phyloP scores from a whole-genome alignment of 2,329 filamentous ascomycete genomes.

The Elsinoe necatrix region DNA sequence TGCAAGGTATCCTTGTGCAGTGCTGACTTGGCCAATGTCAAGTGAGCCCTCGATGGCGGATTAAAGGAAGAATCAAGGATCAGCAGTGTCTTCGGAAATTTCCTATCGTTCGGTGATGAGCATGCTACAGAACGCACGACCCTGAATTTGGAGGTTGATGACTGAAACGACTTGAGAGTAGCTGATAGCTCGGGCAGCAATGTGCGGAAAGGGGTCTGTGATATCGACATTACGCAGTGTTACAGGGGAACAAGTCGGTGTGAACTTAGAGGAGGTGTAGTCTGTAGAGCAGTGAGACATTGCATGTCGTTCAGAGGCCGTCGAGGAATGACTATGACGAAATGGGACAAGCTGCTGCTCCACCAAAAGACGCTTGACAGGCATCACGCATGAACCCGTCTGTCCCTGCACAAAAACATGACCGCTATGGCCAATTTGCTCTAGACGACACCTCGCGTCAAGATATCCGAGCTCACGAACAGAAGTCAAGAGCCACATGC shows the following conservation, averaged over 20 bases:
- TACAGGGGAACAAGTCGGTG: conserved; percentile 7
- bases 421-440: neutral
- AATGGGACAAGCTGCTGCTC: neutral
- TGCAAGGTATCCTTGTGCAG: conserved; percentile 33
- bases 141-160: conserved; percentile 31
- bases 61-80: conserved; percentile 61
- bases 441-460: neutral
- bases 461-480: neutral
- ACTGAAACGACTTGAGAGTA: conserved; percentile 37
- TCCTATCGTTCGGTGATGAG: conserved; percentile 14
- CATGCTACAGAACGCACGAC: conserved; percentile 29
- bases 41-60: conserved; percentile 53
- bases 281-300: conserved; percentile 16
- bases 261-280: conserved; percentile 10
- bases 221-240: neutral
- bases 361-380: neutral
- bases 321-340: conserved; percentile 12
- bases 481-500: neutral
- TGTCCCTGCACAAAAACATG: neutral
- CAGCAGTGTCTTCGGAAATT: conserved; percentile 43
- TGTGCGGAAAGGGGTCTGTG: conserved; percentile 16
- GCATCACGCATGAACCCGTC: neutral
- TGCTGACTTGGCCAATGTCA: conserved; percentile 47
- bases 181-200: conserved; percentile 33
- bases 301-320: neutral